Base-by-base conservation (phyloP, 1,284 basidiomycete genomes). In the Boletus smithii region DNA sequence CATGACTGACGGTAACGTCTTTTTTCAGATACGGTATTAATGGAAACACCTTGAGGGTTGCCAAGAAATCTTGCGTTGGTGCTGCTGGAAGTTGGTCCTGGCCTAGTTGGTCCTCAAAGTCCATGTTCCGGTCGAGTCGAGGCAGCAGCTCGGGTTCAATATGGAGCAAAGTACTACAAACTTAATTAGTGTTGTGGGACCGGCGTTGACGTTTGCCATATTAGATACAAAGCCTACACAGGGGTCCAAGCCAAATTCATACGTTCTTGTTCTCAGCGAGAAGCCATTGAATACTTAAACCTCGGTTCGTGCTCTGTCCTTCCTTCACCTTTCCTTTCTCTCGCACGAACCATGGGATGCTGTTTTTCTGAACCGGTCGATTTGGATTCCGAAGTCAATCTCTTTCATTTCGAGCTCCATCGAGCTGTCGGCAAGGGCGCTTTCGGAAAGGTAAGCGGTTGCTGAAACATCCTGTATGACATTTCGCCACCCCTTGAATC, bases 331-430 rank as follows among this genome's bases (percentile, higher is more conserved):
- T 63, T 62, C 61, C 58, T 62, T 63, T 61, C 56, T 65, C 58
- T 65, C 54, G 54, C 55, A 65, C 70, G 69, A 72, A 66, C 66
- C 49, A 83, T 84, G 79, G 80, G 81, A 59, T 72, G 67, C 63
- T 70, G 80, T 62, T 73, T 79, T 56, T 81, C 82, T 62, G 74
- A 91, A 72, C 88, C 90, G 26, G 84, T 97, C 63, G 91, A 97
- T 75, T 95, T 94, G 70, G 89, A 95, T 57, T 82, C 83, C 44
- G 93, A 97, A 65, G 89, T 95, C 68, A 92, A 88, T 64, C 85
- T 98, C 44, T 97, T 90, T 72, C 94, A 97, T 72, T 98, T 98
- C 66, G 91, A 94, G 65, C 84, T 98, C 38, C 82, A 97, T 59
- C 81, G 92, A 44, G 88, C 89, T 24, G 92, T 97, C 8, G 95